Conservation (phyloP, 129 eudicot genomes). For the Ambrosia artemisiifolia region DNA sequence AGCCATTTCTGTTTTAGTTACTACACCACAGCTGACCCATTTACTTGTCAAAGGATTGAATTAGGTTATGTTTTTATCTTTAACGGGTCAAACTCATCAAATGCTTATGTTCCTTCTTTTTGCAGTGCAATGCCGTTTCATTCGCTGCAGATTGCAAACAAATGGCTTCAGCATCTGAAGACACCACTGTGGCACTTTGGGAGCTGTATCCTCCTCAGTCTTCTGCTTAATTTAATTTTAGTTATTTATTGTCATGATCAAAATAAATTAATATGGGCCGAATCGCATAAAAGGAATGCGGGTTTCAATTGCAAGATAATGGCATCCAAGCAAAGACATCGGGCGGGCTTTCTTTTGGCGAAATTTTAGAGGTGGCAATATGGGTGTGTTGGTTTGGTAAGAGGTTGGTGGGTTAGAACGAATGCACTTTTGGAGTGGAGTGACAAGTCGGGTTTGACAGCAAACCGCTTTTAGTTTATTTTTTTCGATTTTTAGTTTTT, state of each 20-base stretch:
- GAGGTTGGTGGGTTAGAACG: background rate
- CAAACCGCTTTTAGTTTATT: background rate
- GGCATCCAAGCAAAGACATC: too few species aligned
- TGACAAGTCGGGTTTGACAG: background rate
- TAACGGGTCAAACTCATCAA: background rate
- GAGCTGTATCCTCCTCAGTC: constrained; percentile 67
- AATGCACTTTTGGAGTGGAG: too few species aligned
- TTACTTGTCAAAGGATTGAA: background rate
- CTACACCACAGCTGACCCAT: background rate
- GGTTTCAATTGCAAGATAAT: too few species aligned
- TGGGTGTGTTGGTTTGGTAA: background rate
- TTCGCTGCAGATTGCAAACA: constrained; percentile 56
- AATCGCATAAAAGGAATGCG: too few species aligned
- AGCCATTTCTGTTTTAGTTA: background rate
- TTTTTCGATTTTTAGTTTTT: too few species aligned
- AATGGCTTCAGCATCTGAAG: constrained; percentile 90
- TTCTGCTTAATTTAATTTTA: constrained; percentile 14
- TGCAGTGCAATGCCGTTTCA: constrained; percentile 77
- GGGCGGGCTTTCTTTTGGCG: background rate
- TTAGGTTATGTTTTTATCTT: background rate
- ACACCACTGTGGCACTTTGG: constrained; percentile 80
- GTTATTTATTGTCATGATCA: background rate
- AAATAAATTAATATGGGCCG: background rate
- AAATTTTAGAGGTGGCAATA: background rate
- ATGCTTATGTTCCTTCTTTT: background rate